phyloP scores from a whole-genome alignment of 2,329 filamentous ascomycete species.

The Talaromyces sp. region DNA sequence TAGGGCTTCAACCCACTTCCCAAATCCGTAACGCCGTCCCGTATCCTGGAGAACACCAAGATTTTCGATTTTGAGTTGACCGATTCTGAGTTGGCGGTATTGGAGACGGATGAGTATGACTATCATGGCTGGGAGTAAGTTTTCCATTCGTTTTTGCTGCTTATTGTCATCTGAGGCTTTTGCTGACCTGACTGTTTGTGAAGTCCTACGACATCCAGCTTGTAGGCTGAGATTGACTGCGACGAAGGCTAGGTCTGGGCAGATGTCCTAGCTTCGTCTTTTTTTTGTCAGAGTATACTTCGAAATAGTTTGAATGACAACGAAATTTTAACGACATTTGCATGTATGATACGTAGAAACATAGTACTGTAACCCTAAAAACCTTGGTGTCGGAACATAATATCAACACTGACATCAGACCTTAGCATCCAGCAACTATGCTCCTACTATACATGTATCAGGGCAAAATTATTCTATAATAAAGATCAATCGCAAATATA shows the following conservation, averaged over 20 bases:
- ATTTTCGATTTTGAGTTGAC: slow-evolving; percentile 60
- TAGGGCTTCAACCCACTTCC: slow-evolving; percentile 62
- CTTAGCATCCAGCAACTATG: too few relatives aligned
- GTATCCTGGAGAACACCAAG: slow-evolving; percentile 60
- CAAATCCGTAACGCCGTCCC: slow-evolving; percentile 58
- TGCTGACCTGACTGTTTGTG: not conserved
- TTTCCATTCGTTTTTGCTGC: not conserved
- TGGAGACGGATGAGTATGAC: slow-evolving; percentile 53
- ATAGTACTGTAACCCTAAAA: too few relatives aligned
- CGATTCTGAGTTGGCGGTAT: slow-evolving; percentile 55
- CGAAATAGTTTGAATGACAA: too few relatives aligned
- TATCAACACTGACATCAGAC: too few relatives aligned
- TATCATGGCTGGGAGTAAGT: slow-evolving; percentile 3
- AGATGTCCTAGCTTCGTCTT: too few relatives aligned
- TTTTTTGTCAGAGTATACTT: too few relatives aligned
- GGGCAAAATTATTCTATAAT: too few relatives aligned
- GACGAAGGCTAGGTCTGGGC: not conserved
- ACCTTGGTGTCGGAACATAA: too few relatives aligned
- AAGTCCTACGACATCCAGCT: not conserved
- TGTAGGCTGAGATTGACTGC: not conserved
- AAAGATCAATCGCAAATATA: too few relatives aligned
- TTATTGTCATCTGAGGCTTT: not conserved
- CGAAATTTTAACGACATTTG: too few relatives aligned
- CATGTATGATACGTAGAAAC: too few relatives aligned
- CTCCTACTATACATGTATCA: too few relatives aligned